Evolutionary conservation across 306 rosid genomes (phyloP), one percentile per base, ranked within the genome.

Genomic region (Albizia julibrissin): DNA sequence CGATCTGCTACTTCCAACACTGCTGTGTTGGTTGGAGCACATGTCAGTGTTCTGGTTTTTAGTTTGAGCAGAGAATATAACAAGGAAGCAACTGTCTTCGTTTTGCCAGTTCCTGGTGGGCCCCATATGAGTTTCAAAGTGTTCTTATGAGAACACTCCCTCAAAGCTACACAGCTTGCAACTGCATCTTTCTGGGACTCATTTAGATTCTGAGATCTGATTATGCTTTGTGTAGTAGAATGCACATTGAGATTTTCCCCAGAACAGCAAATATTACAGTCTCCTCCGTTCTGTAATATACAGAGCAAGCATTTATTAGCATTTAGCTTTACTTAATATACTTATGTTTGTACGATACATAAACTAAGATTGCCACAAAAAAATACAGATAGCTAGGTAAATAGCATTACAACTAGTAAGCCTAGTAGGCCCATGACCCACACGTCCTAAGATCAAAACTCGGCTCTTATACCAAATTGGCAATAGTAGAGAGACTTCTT

Each of bases 71-170:
- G 78, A 21, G 76, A 76, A 29, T 72, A 65, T 8, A 92, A 50
- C 16, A 89, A 65, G 26, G 58, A 76, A 43, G 87, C 91, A 24
- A 86, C 85, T 0, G 92, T 92, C 82, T 89, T 92, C 12, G 97
- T 92, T 84, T 90, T 90, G 2, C 91, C 94, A 3, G 94, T 90
- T 18, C 91, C 91, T 0, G 94, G 97, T 66, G 94, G 94, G 0
- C 97, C 97, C 93, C 94, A 91, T 26, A 91, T 90, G 15, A 90
- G 85, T 69, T 89, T 84, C 37, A 89, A 44, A n/a, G 76, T 54
- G 37, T 77, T 77, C 24, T 31, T 24, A 29, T 86, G 89, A 16
- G 4, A 47, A 34, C 89, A 89, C 24, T 79, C 62, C 43, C 68
- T 84, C 71, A 74, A 69, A 7, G 59, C 42, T 5, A 90, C 83